Base-by-base conservation (phyloP, 2,329 filamentous ascomycete genomes). In the Fusarium dimerum region DNA sequence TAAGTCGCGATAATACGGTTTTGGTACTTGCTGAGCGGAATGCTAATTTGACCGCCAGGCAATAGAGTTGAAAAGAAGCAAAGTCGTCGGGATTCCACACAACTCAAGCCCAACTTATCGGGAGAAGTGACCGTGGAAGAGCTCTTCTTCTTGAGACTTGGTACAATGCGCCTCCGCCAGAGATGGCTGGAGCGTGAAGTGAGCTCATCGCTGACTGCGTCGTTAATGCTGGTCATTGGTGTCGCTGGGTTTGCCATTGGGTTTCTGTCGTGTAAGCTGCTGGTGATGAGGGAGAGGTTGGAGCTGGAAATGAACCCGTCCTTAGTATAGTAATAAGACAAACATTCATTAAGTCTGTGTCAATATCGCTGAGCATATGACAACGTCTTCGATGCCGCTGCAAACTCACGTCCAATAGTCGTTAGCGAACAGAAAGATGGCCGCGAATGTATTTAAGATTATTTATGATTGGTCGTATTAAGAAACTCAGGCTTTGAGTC, bases 401-500 rank as follows among this genome's bases (percentile, higher is more conserved):
- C 13, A 36, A 36, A 12, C 10, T 36, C 3, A 12, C 5, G 13
- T 36, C 20, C 11, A 10, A 36, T 36, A 15, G 10, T 36, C 4
- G 13, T 36, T 36, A 15, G 13, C 11, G 5, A 9, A 15, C 32
- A 9, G 32, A 36, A 15, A 12, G 32, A 9, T 36, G 32, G 11
- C 32, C 9, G 32, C 32, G 9, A 36, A 36, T 10, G 32, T 12
- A 36, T 36, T 36, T 7, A 26, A 26, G 20, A 26, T 6, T 36
- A 5, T 3, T 36, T 36, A 36, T 36, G 11, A 36, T 12, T 15
- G 32, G 13, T 36, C 32, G 13, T 36, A 36, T 36, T 15, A 36
- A 12, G 13, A 5, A 36, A 45, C 29, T 55, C 43, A 71, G 18
- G 85, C 84, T 73, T 96, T 96, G 52, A 90, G 73, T 64, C 90